Evolutionary conservation across 306 rosid species (phyloP), one percentile per base, ranked within the genome.

Genomic region (Inga leiocalycina): DNA sequence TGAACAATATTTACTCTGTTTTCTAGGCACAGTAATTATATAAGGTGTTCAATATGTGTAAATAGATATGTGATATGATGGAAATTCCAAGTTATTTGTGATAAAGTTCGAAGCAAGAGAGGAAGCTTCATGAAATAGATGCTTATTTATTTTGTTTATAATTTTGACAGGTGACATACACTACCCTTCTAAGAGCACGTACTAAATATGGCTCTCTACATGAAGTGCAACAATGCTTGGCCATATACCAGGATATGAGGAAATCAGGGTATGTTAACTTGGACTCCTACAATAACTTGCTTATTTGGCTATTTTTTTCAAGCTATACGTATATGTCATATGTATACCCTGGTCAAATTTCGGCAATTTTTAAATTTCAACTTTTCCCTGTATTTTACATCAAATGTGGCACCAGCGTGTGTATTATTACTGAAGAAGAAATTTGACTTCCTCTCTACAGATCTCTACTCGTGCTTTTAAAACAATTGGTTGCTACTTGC

Each of bases 181-280:
- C 87, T 78, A 96, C 99, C 62, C 93, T 96, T 83, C 71, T 93
- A 80, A 89, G 87, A 88, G 97, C 98, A 27, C 93, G 97, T 37
- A 88, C 79, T 78, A 91, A 88, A 80, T 96, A 93, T 12, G 98
- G 94, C 71, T 92, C 98, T 66, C 78, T 94, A 43, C 88, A 65
- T 35, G 99, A 92, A 89, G 94, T 96, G 66, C 97, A 92, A 82
- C 98, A 92, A 83, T 92, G 98, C 85, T 78, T 96, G 79, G 84
- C 93, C 80, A 85, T 93, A 86, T 96, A 96, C 68, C 98, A 89
- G 88, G 98, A 96, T 67, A 92, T 96, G 99, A 88, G 94, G 68
- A 96, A 89, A 83, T 94, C 99, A 27, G 98, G 99, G 99, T 96
- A 90, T 86, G 87, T 65, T 76, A 51, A 48, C 77, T 16, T 37